Base-by-base conservation (phyloP, 768 basidiomycete species). In the Leucocoprinus sp. region DNA sequence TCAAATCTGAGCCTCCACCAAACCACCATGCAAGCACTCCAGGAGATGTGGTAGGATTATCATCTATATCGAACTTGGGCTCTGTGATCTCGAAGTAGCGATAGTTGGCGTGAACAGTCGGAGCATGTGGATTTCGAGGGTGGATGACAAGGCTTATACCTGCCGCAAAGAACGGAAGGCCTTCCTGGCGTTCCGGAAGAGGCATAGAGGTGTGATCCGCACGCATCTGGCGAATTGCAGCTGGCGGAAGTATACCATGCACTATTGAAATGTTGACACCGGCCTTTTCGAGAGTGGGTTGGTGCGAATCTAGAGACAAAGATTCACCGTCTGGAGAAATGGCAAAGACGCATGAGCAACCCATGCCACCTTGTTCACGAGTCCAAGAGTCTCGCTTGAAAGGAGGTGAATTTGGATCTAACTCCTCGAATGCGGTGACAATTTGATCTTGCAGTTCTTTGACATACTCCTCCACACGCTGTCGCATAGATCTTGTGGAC, bases 191-290 rank as follows among this genome's bases (percentile, higher is more conserved):
- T 48, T 82, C 75, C 21, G 80, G 74, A 50, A 80, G 75, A 1
- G 84, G 82, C 54, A 90, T 74, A 19, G 79, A 76, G 34, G 74
- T 68, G 59, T 98, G 96, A 64, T 98, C 88, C 27, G 90, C 86
- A 42, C 88, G 76, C 96, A 99, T 99, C 68, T 95, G 87, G 57
- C 80, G 80, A 60, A 97, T 84, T 4, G 92, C 96, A 23, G 83
- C 68, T 0, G 92, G 92, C 1, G 93, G 89, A 3, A 99, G 80
- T 17, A 67, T 68, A 18, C 93, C 93, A 55, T 97, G 79, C 1
- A 98, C 89, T 59, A 97, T 71, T 6, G 87, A 90, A 55, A 96
- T 84, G 66, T 96, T 97, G 37, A 97, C 90, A 1, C 96, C 95
- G 3, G 86, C 95, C 63, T 98, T 98, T 63, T 98, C 95, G 54